Evolutionary conservation across 495 filamentous ascomycete species (phyloP), one percentile per base, ranked within the genome.

Genomic region (Aspergillus indologenus): DNA sequence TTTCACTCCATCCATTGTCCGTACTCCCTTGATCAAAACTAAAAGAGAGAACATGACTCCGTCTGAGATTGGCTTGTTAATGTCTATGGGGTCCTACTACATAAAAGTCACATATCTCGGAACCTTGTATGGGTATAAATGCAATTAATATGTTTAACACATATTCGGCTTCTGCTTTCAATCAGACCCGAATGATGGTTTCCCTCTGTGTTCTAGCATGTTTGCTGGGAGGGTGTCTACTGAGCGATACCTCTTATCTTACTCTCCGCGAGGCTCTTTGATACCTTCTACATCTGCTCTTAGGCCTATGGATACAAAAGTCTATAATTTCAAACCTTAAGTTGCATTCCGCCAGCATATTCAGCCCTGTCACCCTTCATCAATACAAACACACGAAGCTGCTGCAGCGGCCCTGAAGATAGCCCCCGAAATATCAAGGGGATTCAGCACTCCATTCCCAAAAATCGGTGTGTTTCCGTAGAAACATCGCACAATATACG

Each of bases 331-430:
- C 21, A 81, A 77, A 56, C 73, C 93, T 3, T 83, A 87, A 59
- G 76, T 93, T 54, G 82, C 97, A 54, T 87, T 96, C 77, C 88
- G 91, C 21, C 91, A 92, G 63, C 92, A 96, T 67, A 85, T 96
- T 62, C 92, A 98, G 71, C 93, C 93, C 15, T 98, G 93, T 92
- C 92, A 98, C 71, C 93, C 93, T 14, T 90, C 88, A 47, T 91
- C 87, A 20, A 96, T 91, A 0, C 84, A 96, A 17, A 80, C 81
- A 22, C 93, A 98, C 73, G 93, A 97, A 80, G 90, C 93, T 43
- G 92, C 78, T 8, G 79, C 88, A 11, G 92, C 91, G 9, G 88
- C 96, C 7, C 77, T 90, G 45, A 81, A 77, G 22, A 61, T 90
- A 1, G 71, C 85, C 2, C 87, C 90, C 0, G 74, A 80, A 15